Evolutionary conservation across 345 rosid species (phyloP).

Genomic region (Litchi chinensis): DNA sequence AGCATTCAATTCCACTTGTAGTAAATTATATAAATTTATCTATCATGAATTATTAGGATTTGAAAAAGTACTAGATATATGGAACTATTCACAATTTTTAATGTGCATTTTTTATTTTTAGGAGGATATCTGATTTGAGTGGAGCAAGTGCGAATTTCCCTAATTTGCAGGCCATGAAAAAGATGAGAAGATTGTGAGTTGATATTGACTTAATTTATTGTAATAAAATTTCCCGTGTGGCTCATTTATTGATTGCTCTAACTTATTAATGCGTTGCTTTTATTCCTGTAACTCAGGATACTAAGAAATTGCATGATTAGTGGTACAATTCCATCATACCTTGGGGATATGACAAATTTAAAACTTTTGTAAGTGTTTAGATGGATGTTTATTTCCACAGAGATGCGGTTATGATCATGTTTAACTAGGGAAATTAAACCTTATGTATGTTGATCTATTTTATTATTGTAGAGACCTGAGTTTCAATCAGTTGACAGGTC

Average conservation of each 20-base stretch:
- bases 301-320: constrained; percentile 63
- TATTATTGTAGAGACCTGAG: constrained; percentile 67
- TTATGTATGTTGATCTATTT: background rate
- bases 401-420: background rate
- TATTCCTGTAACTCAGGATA: constrained; percentile 39
- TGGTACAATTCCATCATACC: constrained; percentile 48
- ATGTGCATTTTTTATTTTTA: constrained; percentile 23
- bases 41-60: background rate
- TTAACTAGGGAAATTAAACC: background rate
- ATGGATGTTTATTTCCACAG: background rate
- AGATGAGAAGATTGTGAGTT: constrained; percentile 51
- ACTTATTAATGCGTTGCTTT: constrained; percentile 4
- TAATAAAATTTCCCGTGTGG: background rate
- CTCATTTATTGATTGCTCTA: background rate
- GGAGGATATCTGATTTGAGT: constrained; percentile 72
- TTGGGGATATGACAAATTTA: constrained; percentile 41
- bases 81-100: background rate
- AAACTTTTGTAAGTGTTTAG: constrained; percentile 54
- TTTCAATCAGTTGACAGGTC: constrained; percentile 68
- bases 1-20: constrained; percentile 29
- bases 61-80: background rate
- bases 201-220: background rate
- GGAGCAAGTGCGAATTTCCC: constrained; percentile 60
- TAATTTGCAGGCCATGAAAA: constrained; percentile 34
- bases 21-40: background rate